Evolutionary conservation across 176 grass and related monocot genomes (phyloP).

Genomic region (Carex scoparia): DNA sequence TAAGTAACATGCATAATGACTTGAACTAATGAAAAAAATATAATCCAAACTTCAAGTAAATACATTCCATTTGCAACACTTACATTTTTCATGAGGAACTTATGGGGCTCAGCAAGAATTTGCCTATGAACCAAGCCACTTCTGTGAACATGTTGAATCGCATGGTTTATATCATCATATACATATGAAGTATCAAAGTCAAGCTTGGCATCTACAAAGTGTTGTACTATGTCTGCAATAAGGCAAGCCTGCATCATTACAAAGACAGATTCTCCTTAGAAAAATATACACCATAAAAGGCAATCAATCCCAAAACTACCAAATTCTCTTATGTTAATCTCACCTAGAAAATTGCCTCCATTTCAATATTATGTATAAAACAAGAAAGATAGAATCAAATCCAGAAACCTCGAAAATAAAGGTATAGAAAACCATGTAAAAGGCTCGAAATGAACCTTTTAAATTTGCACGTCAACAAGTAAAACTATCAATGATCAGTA

Average conservation of each 20-base stretch:
- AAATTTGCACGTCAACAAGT: neutral
- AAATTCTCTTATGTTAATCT: neutral
- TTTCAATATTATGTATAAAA: conserved; percentile 10
- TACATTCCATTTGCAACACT: neutral
- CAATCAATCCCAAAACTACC: neutral
- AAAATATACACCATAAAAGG: conserved; percentile 15
- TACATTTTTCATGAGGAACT: conserved; percentile 95
- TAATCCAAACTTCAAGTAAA: neutral
- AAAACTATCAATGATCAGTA: neutral
- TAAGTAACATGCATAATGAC: neutral
- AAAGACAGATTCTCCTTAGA: conserved; percentile 26
- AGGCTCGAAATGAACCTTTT: neutral
- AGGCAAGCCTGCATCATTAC: conserved; percentile 73
- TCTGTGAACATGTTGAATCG: conserved; percentile 94
- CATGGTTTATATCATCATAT: conserved; percentile 87
- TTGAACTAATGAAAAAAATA: neutral
- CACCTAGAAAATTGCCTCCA: neutral
- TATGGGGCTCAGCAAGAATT: conserved; percentile 83
- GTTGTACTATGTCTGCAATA: conserved; percentile 90
- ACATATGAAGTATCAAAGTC: conserved; percentile 94
- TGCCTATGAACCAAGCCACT: conserved; percentile 77
- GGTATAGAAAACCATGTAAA: neutral
- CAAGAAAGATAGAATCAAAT: neutral
- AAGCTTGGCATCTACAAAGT: conserved; percentile 87
- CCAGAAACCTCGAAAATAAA: neutral